These are phyloP conservation scores for Sclerotinia subarctica DNA, from an alignment of 2,329 filamentous ascomycete species.

Conservation along the genomic window DNA sequence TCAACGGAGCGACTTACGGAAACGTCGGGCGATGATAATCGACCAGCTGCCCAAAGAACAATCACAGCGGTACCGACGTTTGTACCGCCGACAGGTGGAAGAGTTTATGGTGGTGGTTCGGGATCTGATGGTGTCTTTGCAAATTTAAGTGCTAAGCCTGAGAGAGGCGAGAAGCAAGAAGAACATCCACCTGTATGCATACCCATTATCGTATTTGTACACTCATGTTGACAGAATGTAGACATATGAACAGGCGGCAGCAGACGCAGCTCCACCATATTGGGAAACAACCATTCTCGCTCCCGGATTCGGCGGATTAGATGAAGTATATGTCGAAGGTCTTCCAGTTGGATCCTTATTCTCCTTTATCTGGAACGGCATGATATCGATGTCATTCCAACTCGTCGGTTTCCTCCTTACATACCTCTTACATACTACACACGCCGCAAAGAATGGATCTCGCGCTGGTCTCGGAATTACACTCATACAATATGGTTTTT, in stretches of 20 bases:
- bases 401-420: conserved; percentile 96
- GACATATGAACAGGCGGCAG: conserved; percentile 98
- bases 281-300: conserved; percentile 99
- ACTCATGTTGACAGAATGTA: conserved; percentile 41
- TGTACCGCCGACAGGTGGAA: conserved; percentile 34
- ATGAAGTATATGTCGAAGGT: conserved; percentile 96
- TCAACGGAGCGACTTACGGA: conserved; percentile 29
- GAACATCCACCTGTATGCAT: conserved; percentile 87
- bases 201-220: conserved; percentile 15
- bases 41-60: conserved; percentile 32
- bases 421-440: conserved; percentile 95
- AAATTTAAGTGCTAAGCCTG: conserved; percentile 88
- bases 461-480: conserved; percentile 92
- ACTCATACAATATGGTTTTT: conserved; percentile 94
- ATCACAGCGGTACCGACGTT: conserved; percentile 35
- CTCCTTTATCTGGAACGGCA: conserved; percentile 85
- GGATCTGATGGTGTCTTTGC: conserved; percentile 94
- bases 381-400: conserved; percentile 97
- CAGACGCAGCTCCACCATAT: conserved; percentile 92
- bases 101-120: conserved; percentile 69
- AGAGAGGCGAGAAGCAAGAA: conserved; percentile 73
- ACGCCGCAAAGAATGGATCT: conserved; percentile 96
- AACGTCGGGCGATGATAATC: conserved; percentile 23
- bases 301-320: conserved; percentile 80
- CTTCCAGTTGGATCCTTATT: conserved; percentile 88